Evolutionary conservation across 1,284 basidiomycete genomes (phyloP).

Genomic region (Mycosarcoma mackinlayi): DNA sequence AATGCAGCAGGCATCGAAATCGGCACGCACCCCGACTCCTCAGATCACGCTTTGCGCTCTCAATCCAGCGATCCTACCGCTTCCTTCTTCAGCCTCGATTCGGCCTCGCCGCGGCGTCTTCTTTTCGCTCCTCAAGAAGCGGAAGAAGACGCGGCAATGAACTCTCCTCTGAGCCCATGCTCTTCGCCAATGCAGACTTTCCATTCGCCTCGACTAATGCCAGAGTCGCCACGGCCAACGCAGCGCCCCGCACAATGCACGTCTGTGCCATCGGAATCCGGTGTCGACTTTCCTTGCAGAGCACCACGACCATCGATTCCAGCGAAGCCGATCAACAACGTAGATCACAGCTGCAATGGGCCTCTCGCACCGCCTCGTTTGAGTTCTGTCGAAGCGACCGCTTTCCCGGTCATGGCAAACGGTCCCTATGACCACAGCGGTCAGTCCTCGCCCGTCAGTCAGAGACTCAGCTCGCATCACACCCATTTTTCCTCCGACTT

Average conservation of each 20-base stretch:
- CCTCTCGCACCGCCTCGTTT: slow-evolving; percentile 15
- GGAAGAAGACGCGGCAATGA: neutral
- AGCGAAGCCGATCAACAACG: slow-evolving; percentile 19
- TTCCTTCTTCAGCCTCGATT: slow-evolving; percentile 14
- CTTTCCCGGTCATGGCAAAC: slow-evolving; percentile 6
- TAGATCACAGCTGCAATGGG: neutral
- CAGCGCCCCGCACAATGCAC: slow-evolving; percentile 1
- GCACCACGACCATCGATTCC: slow-evolving; percentile 27
- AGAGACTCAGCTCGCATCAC: slow-evolving; percentile 22
- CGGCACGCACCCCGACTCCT: neutral
- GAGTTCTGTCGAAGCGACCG: slow-evolving; percentile 13
- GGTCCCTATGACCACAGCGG: slow-evolving; percentile 9
- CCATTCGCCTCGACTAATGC: slow-evolving; percentile 27
- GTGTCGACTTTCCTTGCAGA: slow-evolving; percentile 3
- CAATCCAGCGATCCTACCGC: slow-evolving; percentile 11
- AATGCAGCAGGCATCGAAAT: neutral
- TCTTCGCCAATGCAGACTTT: slow-evolving; percentile 21
- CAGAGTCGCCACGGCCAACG: slow-evolving; percentile 11
- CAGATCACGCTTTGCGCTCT: slow-evolving; percentile 4
- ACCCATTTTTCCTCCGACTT: slow-evolving; percentile 33
- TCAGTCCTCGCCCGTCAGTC: slow-evolving; percentile 18
- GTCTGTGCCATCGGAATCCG: neutral
- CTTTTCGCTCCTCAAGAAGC: slow-evolving; percentile 2
- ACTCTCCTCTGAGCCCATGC: neutral
- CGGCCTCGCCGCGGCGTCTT: slow-evolving; percentile 7